These are phyloP conservation scores for Chlamydomonas applanata DNA, from an alignment of 139 green algal species.

Conservation along the genomic window DNA sequence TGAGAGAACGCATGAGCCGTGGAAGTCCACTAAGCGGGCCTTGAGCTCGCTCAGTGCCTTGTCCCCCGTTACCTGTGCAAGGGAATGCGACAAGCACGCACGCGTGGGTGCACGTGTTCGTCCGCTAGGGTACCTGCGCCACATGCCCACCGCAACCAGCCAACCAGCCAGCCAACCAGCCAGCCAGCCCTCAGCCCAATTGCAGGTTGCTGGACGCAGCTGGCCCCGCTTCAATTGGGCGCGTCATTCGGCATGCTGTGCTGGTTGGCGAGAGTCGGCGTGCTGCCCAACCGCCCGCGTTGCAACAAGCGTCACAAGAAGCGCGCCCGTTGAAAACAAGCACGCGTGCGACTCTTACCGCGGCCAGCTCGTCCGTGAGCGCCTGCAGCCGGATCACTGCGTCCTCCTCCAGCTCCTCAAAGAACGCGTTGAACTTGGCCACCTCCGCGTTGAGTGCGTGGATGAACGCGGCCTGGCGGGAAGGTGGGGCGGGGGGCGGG, in stretches of 20 bases:
- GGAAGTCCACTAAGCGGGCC: conserved; percentile 19
- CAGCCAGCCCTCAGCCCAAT: neutral
- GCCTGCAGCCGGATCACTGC: conserved; percentile 70
- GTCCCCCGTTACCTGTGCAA: neutral
- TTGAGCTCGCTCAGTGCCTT: neutral
- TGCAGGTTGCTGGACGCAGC: neutral
- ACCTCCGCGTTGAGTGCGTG: conserved; percentile 32
- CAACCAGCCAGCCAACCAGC: no score
- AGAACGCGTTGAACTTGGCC: conserved; percentile 69
- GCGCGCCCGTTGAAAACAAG: no score
- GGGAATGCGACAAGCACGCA: neutral
- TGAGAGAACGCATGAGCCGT: conserved; percentile 56
- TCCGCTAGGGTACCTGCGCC: neutral
- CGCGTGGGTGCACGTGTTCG: neutral
- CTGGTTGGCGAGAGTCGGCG: no score
- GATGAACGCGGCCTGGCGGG: neutral
- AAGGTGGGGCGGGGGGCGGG: neutral
- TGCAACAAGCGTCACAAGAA: no score
- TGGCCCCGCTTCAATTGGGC: conserved; percentile 1
- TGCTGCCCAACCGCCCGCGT: no score
- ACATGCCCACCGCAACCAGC: neutral
- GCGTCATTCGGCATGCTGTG: neutral
- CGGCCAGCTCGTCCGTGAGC: conserved; percentile 35
- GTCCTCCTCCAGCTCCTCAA: conserved; percentile 80
- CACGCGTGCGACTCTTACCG: no score